phyloP scores from a whole-genome alignment of 352 stramenopile species.

The Phytophthora lateralis region DNA sequence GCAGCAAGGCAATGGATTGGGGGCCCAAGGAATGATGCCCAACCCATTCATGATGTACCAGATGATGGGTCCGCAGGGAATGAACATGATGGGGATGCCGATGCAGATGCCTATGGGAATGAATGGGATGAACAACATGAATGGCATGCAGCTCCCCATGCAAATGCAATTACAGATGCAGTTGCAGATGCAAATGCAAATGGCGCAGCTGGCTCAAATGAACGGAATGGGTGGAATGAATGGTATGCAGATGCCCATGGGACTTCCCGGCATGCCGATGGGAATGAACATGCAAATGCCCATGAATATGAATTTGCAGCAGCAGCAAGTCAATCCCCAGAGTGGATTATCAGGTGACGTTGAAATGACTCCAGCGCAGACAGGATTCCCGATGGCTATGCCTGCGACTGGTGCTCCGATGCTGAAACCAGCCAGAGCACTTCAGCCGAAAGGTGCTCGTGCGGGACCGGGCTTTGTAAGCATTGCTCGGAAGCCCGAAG shows the following conservation, averaged over 20 bases:
- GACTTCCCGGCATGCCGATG: conserved; percentile 43
- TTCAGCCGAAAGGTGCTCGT: conserved; percentile 56
- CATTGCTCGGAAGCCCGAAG: conserved; percentile 82
- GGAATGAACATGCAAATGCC: conserved; percentile 58
- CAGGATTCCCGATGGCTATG: conserved; percentile 9
- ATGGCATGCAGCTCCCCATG: conserved; percentile 40
- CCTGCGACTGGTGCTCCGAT: conserved; percentile 11
- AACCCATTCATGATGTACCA: conserved; percentile 87
- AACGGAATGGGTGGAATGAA: conserved; percentile 46
- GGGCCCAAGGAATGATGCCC: conserved; percentile 69
- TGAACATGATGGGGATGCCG: conserved; percentile 57
- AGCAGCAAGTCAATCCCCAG: conserved; percentile 39
- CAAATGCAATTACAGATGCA: conserved; percentile 40
- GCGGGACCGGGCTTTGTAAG: conserved; percentile 63
- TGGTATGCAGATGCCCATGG: conserved; percentile 61
- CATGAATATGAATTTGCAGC: conserved; percentile 42
- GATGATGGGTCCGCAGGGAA: conserved; percentile 63
- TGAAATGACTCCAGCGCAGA: conserved; percentile 29
- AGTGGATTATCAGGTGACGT: conserved; percentile 37
- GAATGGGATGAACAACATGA: conserved; percentile 36
- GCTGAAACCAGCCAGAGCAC: conserved; percentile 35
- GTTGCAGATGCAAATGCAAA: conserved; percentile 42
- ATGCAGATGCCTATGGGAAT: conserved; percentile 63
- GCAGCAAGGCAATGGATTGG: conserved; percentile 33
- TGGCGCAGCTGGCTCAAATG: conserved; percentile 54